Evolutionary conservation across 345 rosid species (phyloP).

Genomic region (Populus simonii): DNA sequence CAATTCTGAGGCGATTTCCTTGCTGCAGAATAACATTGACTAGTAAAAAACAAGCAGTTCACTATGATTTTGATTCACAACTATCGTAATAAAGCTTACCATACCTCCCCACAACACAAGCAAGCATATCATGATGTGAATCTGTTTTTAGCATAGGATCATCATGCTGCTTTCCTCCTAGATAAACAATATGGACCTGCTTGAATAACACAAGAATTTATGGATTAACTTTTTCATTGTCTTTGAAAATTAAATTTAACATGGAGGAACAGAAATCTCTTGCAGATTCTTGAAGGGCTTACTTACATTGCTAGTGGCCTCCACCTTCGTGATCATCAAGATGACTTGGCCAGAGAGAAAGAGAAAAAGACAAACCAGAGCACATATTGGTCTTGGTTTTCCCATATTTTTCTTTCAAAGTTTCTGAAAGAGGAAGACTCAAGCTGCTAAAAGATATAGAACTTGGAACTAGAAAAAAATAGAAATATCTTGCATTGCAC

Average conservation of each 20-base stretch:
- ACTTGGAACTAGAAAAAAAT: neutral
- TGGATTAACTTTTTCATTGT: neutral
- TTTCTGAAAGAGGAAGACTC: neutral
- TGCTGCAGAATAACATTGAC: constrained; percentile 43
- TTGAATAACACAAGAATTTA: neutral
- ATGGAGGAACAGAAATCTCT: neutral
- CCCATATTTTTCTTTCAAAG: constrained; percentile 8
- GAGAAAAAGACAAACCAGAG: constrained; percentile 15
- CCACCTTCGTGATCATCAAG: constrained; percentile 9
- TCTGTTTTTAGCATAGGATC: constrained; percentile 37
- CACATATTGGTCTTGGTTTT: constrained; percentile 3
- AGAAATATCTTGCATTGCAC: too few species aligned
- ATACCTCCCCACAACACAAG: constrained; percentile 60
- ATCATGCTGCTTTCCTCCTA: constrained; percentile 54
- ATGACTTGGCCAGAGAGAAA: constrained; percentile 4
- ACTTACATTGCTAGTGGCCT: constrained; percentile 24
- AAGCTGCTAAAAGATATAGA: neutral
- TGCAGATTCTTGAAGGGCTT: neutral
- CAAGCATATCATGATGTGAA: constrained; percentile 64
- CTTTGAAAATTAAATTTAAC: too few species aligned
- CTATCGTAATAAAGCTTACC: neutral
- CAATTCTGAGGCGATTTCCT: constrained; percentile 41
- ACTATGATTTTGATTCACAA: neutral
- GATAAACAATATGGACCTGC: constrained; percentile 62
- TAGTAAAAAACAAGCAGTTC: neutral